Evolutionary conservation across 805 yeast genomes (phyloP).

Genomic region (Lipomyces yamadae): DNA sequence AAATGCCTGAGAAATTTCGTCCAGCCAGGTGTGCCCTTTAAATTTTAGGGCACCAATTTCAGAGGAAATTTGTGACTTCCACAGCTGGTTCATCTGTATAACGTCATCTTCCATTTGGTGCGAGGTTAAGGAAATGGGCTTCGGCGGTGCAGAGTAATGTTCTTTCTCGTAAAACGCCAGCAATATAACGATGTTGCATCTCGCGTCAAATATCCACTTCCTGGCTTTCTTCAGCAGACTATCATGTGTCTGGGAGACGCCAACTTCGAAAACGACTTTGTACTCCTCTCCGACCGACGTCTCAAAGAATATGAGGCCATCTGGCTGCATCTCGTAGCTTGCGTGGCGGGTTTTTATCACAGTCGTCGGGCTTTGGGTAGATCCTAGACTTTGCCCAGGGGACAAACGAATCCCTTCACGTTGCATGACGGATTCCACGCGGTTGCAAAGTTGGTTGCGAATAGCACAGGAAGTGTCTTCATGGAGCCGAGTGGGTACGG

Average conservation of each 20-base stretch:
- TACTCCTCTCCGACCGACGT: neutral
- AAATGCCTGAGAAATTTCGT: neutral
- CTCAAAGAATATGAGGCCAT: neutral
- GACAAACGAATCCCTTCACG: neutral
- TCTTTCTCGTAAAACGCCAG: neutral
- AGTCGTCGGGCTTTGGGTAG: neutral
- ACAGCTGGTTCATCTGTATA: neutral
- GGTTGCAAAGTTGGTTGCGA: neutral
- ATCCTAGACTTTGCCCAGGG: neutral
- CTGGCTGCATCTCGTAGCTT: neutral
- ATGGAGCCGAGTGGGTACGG: neutral
- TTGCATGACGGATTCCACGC: neutral
- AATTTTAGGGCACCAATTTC: neutral
- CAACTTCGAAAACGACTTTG: neutral
- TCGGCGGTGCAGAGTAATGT: neutral
- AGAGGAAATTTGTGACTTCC: neutral
- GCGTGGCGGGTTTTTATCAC: neutral
- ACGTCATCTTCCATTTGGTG: neutral
- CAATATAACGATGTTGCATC: neutral
- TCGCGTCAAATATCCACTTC: neutral
- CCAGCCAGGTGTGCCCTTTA: neutral
- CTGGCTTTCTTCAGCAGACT: neutral
- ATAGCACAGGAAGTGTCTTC: neutral
- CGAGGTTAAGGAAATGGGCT: neutral
- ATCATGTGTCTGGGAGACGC: neutral